Evolutionary conservation across 2,329 filamentous ascomycete species (phyloP), one percentile per base, ranked within the genome.

Genomic region (Fusarium sp.): DNA sequence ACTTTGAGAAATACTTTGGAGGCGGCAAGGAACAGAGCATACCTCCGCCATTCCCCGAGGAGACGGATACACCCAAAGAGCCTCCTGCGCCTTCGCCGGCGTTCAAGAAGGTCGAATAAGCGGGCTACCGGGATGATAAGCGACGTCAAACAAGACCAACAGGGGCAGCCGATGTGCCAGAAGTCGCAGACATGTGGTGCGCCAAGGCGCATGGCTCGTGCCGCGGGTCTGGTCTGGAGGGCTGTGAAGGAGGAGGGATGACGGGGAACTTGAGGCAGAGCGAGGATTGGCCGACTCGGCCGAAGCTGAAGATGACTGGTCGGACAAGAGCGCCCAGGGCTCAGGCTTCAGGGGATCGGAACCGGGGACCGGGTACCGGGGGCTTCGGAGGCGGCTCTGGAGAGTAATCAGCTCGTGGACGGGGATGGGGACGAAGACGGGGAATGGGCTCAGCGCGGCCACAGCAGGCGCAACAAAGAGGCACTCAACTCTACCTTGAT

Each of bases 1-100:
- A 98, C 80, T 98, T 99, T 84, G 88, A 92, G 79, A 98, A 98
- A 87, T 99, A 97, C 87, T 99, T 99, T 83, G 89, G 92, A 77
- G 89, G 89, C 68, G 86, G 85, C 58, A 87, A 89, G 77, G 79
- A 89, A 71, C 73, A 88, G 79, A 89, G 88, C 77, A 86, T 90
- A 18, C 90, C 92, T 64, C 87, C 90, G 35, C 89, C 89, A 43
- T 86, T 88, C 69, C 86, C 86, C 24, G 80, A 82, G 45, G 85
- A 84, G 76, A 84, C 86, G 27, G 85, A 87, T 69, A 80, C 79
- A 27, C 80, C 82, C 14, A 81, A 81, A 64, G 82, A 82, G 16
- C 67, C 66, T 6, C 81, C 83, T 41, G 67, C 83, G 16, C 84
- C 84, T 4, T 78, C 83, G 54, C 83, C 85, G 31, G 83, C 84